Conservation (phyloP, 1,284 basidiomycete species). For the Ganoderma lucidum region DNA sequence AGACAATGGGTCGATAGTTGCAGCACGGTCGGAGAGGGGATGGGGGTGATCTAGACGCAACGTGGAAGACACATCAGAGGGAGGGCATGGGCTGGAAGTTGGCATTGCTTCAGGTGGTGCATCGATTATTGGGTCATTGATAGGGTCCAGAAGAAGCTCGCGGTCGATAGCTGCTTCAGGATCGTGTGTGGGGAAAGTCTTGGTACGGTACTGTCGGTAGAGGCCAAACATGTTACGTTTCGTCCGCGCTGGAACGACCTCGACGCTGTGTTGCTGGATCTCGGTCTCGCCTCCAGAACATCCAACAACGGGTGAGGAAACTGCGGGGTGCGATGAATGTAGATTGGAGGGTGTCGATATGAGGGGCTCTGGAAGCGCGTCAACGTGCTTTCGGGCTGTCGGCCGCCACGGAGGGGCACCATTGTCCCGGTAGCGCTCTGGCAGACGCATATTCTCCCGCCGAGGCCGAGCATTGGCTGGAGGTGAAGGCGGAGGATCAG, state of each 20-base stretch:
- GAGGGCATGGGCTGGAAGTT: neutral
- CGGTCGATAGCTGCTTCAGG: constrained; percentile 2
- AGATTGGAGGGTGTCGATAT: neutral
- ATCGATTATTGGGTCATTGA: neutral
- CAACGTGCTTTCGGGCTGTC: neutral
- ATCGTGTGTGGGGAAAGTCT: neutral
- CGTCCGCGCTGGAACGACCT: neutral
- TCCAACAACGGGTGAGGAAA: neutral
- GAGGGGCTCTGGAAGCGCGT: neutral
- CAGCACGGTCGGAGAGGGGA: neutral
- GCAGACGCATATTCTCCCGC: neutral
- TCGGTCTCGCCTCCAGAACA: neutral
- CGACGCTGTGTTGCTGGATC: neutral
- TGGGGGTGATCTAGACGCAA: neutral
- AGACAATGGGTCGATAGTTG: neutral
- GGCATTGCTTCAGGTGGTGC: neutral
- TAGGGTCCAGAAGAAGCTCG: neutral
- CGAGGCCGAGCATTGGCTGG: neutral
- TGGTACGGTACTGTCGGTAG: neutral
- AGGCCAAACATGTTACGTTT: neutral
- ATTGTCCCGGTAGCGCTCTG: neutral
- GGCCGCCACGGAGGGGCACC: neutral
- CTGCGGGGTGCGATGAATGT: neutral
- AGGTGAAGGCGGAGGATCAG: neutral
- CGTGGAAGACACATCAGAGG: neutral